Base-by-base conservation (phyloP, 306 rosid genomes). In the Vicia faba region DNA sequence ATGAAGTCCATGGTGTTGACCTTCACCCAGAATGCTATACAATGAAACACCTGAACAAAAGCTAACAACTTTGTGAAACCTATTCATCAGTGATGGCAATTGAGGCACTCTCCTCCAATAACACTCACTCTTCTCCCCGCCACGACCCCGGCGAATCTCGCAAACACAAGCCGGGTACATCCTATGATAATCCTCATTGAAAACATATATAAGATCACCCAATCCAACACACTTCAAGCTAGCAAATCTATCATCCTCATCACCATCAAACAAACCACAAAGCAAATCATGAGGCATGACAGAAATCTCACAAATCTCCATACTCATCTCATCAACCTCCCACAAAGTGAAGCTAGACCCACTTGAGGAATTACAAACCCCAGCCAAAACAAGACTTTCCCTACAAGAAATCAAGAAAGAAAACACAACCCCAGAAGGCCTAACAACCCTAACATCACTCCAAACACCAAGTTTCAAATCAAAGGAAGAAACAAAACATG, bases 161-260 rank as follows among this genome's bases (percentile, higher is more conserved):
- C 96, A 89, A 29, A 92, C 78, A 67, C 96, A 92, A 66, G 92
- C 90, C 0, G 96, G 96, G 19, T 89, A 92, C 61, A 78, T 79
- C 70, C 61, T 81, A 48, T 87, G 91, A 14, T 82, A 87, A 38
- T 87, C 90, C 61, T 92, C 96, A 63, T 84, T 92, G 58, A 89
- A 92, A 62, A 92, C 87, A 48, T 92, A 92, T 0, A 92, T 35
- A 13, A 89, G 84, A 84, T 88, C 84, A 16, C 95, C 95, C 56
- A 73, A 64, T 0, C 96, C 96, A 50, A 92, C 88, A 15, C 97
- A 92, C 51, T 92, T 92, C 80, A 91, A 76, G 84, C 95, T 82
- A 4, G 95, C 96, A 53, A 91, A 89, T 7, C 75, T 82, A 36
- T 91, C 95, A 29, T 89, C 95, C 20, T 87, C 96, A 3, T 91